Percentiles rank a stretch among this genome's conserved stretches.
These are phyloP conservation scores for Mycena kentingensis DNA, from an alignment of 768 basidiomycete species.

Conservation along the genomic window DNA sequence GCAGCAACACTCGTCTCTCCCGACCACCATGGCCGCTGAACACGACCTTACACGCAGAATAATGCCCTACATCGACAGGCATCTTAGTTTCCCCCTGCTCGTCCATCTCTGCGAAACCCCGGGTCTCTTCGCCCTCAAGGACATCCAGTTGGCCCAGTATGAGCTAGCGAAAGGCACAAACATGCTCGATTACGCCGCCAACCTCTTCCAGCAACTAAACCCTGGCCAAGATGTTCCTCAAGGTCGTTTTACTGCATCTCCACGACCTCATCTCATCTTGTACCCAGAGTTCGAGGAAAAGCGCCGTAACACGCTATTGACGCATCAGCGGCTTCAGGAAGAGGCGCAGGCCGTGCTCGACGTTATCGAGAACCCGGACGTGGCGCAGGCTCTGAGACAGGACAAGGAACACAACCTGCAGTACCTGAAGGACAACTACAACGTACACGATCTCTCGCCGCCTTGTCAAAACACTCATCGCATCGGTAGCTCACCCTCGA, in stretches of 20 bases:
- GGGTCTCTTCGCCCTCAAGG: slow-evolving; percentile 73
- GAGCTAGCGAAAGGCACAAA: slow-evolving; percentile 97
- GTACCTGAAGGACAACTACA: slow-evolving; percentile 91
- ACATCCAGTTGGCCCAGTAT: slow-evolving; percentile 91
- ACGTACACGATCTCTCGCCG: slow-evolving; percentile 49
- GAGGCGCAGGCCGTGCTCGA: slow-evolving; percentile 93
- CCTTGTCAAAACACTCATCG: slow-evolving; percentile 6
- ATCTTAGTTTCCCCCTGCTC: slow-evolving; percentile 91
- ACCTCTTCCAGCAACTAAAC: slow-evolving; percentile 76
- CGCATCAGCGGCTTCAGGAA: slow-evolving; percentile 81
- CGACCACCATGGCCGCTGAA: slow-evolving; percentile 71
- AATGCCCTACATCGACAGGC: slow-evolving; percentile 91
- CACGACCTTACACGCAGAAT: slow-evolving; percentile 90
- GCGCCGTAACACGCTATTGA: slow-evolving; percentile 78
- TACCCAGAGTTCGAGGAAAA: slow-evolving; percentile 79
- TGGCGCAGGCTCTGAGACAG: slow-evolving; percentile 89
- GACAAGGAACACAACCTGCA: slow-evolving; percentile 97
- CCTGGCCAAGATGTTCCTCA: slow-evolving; percentile 68
- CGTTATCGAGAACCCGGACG: slow-evolving; percentile 96
- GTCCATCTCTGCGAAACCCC: slow-evolving; percentile 79
- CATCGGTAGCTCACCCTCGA: slow-evolving; percentile 91
- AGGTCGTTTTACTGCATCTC: slow-evolving; percentile 46
- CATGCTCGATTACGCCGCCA: slow-evolving; percentile 93
- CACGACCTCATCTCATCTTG: not conserved
- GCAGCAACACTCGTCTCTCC: too few relatives aligned